Conservation (phyloP, 805 yeast species). For the Ogataea methylovora region DNA sequence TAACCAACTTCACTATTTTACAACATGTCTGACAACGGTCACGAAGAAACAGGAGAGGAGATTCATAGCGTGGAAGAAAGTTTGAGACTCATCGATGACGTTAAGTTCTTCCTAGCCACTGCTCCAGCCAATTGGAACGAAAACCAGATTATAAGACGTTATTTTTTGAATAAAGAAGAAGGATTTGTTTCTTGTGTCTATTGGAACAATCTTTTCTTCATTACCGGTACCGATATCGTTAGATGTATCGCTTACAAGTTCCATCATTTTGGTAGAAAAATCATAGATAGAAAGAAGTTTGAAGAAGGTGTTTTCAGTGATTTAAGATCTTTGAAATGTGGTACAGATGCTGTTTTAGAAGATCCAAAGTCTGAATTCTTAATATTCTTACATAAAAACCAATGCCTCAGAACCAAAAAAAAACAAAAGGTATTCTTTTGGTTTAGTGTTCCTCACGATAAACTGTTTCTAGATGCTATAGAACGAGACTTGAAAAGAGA, state of each 20-base stretch:
- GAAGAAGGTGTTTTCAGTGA: constrained; percentile 96
- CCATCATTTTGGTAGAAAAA: constrained; percentile 81
- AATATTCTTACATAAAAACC: constrained; percentile 75
- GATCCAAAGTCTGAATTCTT: constrained; percentile 80
- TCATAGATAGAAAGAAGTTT: constrained; percentile 83
- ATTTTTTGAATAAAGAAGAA: constrained; percentile 79
- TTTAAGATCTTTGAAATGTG: constrained; percentile 76
- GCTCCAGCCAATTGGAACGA: constrained; percentile 95
- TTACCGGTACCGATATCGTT: constrained; percentile 95
- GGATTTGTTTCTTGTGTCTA: constrained; percentile 88
- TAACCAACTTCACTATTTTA: too few relatives aligned
- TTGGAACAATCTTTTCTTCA: constrained; percentile 85
- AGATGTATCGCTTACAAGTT: constrained; percentile 84
- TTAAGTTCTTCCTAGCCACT: constrained; percentile 80
- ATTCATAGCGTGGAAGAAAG: constrained; percentile 45
- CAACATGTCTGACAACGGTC: too few relatives aligned
- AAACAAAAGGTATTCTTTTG: constrained; percentile 95
- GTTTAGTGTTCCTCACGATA: constrained; percentile 94
- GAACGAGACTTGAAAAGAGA: constrained; percentile 89
- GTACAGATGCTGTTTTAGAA: constrained; percentile 81
- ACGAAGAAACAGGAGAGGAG: too few relatives aligned
- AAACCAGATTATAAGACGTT: constrained; percentile 79
- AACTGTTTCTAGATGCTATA: constrained; percentile 84
- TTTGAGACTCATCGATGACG: constrained; percentile 58
- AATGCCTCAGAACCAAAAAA: constrained; percentile 88